Evolutionary conservation across 192 early-diverging fungal genomes (phyloP), one percentile per base, ranked within the genome.

Genomic region (Phycomyces nitens): DNA sequence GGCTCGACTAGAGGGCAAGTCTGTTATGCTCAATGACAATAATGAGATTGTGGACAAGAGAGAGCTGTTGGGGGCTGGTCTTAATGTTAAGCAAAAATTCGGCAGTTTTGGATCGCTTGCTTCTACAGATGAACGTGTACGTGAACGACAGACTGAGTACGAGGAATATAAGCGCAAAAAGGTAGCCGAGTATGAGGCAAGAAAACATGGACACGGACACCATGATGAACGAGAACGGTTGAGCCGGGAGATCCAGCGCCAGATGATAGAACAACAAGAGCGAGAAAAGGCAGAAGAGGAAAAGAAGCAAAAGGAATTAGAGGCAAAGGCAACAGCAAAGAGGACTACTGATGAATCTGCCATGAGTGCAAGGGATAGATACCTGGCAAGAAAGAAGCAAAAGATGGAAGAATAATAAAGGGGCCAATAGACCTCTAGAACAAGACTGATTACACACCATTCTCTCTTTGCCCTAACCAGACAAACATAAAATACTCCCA

Each of bases 11-110:
- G 73, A 71, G 50, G 79, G 80, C 2, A 63, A 75, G 59, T 62
- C 78, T 5, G 79, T 90, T 5, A 57, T 60, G 0, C 10, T 89
- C 44, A 93, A 93, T 66, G 91, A 90, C 38, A 82, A 84, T 14
- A 80, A 87, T 10, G 77, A 89, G 41, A 73, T 93, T 24, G 85
- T 93, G 11, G 89, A 93, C 69, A 91, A 91, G 66, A 78, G 88
- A 9, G 76, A 87, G 24, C 70, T 93, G 7, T 74, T 93, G 12
- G 64, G 73, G 7, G 86, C 85, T 56, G 91, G 91, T 7, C 79
- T 93, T 34, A 93, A 93, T 56, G 64, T 93, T 5, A 76, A 76
- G 27, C 29, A 75, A 21, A 69, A 70, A 55, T 66, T 66, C 43
- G 69, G 61, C 22, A 49, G 56, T 0, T 66, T 68, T 29, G 55